phyloP scores from a whole-genome alignment of 169 alveolate genomes.

The Perkinsus olseni region DNA sequence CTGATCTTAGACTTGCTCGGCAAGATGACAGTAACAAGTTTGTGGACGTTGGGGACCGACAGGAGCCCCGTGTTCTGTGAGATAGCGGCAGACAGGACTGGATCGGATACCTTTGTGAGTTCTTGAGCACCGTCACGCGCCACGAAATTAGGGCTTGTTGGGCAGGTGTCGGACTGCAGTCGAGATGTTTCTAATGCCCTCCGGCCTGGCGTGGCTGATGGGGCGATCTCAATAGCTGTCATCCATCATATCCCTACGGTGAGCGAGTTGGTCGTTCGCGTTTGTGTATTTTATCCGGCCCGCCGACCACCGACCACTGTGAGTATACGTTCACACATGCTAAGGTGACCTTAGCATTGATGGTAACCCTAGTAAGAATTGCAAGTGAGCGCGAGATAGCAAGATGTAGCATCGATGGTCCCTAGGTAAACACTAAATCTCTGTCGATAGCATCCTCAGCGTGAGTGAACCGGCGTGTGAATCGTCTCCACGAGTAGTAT shows the following conservation, averaged over 20 bases:
- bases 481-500: no score
- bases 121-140: constrained; percentile 13
- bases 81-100: constrained; percentile 8
- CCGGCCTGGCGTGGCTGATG: constrained; percentile 12
- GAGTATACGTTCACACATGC: no score
- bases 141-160: not conserved
- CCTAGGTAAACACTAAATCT: no score
- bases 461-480: no score
- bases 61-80: constrained; percentile 16
- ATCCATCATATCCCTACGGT: constrained; percentile 27
- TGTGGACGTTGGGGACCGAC: constrained; percentile 18
- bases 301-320: no score
- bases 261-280: constrained; percentile 12
- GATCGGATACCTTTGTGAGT: constrained; percentile 12
- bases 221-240: constrained; percentile 30
- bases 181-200: not conserved
- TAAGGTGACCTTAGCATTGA: no score
- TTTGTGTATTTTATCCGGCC: not conserved
- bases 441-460: no score
- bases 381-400: no score
- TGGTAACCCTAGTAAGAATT: no score
- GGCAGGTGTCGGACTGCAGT: constrained; percentile 13
- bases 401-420: no score
- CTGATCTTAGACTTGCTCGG: not conserved
- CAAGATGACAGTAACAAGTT: not conserved